phyloP scores from a whole-genome alignment of 2,329 filamentous ascomycete species.

The Geosmithia putterillii region DNA sequence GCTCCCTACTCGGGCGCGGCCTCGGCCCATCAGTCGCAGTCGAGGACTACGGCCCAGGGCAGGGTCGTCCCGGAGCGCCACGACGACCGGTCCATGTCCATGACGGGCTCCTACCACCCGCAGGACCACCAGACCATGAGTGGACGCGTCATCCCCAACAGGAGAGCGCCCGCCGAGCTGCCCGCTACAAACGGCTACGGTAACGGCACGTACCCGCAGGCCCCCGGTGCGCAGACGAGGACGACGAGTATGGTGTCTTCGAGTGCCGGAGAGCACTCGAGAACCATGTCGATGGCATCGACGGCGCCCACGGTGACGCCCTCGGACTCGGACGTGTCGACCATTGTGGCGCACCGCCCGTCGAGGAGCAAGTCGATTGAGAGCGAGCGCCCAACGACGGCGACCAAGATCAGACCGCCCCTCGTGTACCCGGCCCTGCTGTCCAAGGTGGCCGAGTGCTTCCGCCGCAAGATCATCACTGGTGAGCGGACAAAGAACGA shows the following conservation, averaged over 20 bases:
- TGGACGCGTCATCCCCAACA: constrained; percentile 77
- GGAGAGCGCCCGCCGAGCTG: constrained; percentile 31
- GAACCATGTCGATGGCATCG: constrained; percentile 90
- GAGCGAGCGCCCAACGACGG: constrained; percentile 43
- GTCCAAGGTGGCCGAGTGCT: constrained; percentile 86
- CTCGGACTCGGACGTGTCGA: constrained; percentile 38
- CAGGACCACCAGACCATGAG: constrained; percentile 89
- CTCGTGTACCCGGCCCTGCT: constrained; percentile 89
- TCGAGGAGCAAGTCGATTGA: constrained; percentile 45
- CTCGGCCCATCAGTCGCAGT: constrained; percentile 34
- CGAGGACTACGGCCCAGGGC: constrained; percentile 81
- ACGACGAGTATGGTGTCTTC: constrained; percentile 52
- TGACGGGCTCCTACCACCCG: constrained; percentile 62
- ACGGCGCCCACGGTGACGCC: constrained; percentile 59
- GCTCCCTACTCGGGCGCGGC: constrained; percentile 53
- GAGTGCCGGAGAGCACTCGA: constrained; percentile 31
- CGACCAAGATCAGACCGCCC: constrained; percentile 54
- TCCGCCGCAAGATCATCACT: constrained; percentile 75
- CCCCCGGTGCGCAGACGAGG: constrained; percentile 42
- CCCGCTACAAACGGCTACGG: constrained; percentile 22
- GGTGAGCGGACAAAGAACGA: constrained; percentile 93
- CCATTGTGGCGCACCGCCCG: constrained; percentile 37
- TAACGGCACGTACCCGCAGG: constrained; percentile 26
- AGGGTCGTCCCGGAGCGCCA: constrained; percentile 83
- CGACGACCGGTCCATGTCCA: constrained; percentile 90